Base-by-base conservation (phyloP, 2,329 filamentous ascomycete genomes). In the Pyricularia grisea region DNA sequence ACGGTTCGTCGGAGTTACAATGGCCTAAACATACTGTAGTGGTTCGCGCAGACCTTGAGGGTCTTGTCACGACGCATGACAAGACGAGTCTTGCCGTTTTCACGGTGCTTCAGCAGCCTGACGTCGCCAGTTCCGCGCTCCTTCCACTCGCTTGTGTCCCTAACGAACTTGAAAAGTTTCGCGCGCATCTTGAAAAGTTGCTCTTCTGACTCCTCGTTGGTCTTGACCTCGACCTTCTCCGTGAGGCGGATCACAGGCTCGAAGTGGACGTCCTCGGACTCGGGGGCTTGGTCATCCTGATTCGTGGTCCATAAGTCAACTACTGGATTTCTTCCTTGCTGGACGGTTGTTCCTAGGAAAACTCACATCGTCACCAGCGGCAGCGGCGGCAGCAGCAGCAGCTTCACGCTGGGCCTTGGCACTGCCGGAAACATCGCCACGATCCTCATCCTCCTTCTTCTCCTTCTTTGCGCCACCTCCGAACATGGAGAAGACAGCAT, bases 51-150 rank as follows among this genome's bases (percentile, higher is more conserved):
- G 82, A 99, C 95, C 88, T 99, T 99, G 84, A 98, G 89, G 71
- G 95, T 99, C 92, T 98, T 98, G 86, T 99, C 95, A 79, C 95
- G 89, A 81, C 95, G 92, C 95, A 99, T 99, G 75, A 99, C 95
- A 76, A 99, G 85, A 76, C 95, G 90, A 70, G 94, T 97, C 90
- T 98, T 98, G 82, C 91, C 89, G 81, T 97, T 97, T 85, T 97
- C 94, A 88, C 93, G 95, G 87, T 99, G 95, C 90, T 97, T 98
- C 79, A 99, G 86, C 81, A 99, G 87, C 78, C 94, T 89, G 73
- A 98, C 94, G 77, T 98, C 94, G 76, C 95, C 95, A 73, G 95
- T 98, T 73, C 95, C 95, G 78, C 95, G 91, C 89, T 99, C 95
- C 87, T 98, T 99, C 95, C 95, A 99, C 85, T 98, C 95, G 80